Evolutionary conservation across 257 asterid species (phyloP).

Genomic region (Apocynum venetum): DNA sequence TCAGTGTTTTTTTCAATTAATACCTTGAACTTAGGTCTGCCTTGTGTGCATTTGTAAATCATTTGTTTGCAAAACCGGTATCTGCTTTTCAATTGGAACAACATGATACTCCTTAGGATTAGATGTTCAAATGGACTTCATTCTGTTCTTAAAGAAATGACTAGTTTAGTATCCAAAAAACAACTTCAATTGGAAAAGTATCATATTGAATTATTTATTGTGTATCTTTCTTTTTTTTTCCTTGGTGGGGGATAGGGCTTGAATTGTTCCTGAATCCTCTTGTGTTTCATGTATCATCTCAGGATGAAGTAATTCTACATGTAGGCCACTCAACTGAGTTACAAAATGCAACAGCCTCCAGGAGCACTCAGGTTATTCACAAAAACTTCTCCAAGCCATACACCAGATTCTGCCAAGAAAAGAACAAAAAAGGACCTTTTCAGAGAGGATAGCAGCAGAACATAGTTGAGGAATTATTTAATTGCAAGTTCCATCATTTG

Average conservation of each 20-base stretch:
- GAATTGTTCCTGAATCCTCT: background rate
- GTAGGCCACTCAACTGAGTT: background rate
- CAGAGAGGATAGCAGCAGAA: background rate
- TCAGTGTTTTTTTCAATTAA: background rate
- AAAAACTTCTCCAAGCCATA: conserved; percentile 58
- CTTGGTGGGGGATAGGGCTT: background rate
- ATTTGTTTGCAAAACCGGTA: background rate
- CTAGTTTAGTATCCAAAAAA: background rate
- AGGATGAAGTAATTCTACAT: background rate
- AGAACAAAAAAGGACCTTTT: background rate
- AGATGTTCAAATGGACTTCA: background rate
- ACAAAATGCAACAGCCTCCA: background rate
- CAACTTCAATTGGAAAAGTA: background rate
- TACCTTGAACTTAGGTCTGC: background rate
- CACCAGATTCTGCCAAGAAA: conserved; percentile 43
- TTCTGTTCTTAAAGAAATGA: background rate
- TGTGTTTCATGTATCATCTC: background rate
- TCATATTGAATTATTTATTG: background rate
- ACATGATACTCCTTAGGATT: background rate
- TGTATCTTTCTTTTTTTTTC: background rate
- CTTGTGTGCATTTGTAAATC: background rate
- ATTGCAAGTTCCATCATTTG: background rate
- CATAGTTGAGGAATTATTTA: background rate
- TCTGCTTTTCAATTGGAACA: background rate
- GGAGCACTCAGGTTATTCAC: conserved; percentile 6